Conservation (phyloP, 306 rosid species). For the Alnus glutinosa region DNA sequence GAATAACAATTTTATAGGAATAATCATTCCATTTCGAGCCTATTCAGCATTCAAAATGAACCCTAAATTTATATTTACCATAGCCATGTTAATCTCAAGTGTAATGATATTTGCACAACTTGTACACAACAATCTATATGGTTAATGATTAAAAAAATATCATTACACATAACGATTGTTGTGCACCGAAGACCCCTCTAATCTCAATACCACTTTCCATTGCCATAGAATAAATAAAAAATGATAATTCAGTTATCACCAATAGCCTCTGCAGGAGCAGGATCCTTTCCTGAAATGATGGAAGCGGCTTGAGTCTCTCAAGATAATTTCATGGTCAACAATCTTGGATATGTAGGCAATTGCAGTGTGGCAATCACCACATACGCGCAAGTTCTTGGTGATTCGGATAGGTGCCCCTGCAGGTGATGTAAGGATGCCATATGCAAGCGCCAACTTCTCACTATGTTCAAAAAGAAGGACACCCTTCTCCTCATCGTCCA, state of each 20-base stretch:
- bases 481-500: conserved; percentile 84
- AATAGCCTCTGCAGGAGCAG: conserved; percentile 78
- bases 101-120: too few species aligned
- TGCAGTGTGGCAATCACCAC: conserved; percentile 83
- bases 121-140: too few species aligned
- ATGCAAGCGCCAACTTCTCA: conserved; percentile 95
- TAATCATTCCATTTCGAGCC: too few species aligned
- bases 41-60: too few species aligned
- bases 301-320: conserved; percentile 86
- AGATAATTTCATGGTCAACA: conserved; percentile 69
- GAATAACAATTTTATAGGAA: too few species aligned
- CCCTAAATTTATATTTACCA: too few species aligned
- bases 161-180: too few species aligned
- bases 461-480: conserved; percentile 80
- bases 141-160: too few species aligned
- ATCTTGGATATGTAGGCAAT: conserved; percentile 73
- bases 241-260: conserved; percentile 44
- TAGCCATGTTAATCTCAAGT: too few species aligned
- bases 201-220: background rate
- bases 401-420: conserved; percentile 55
- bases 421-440: conserved; percentile 56
- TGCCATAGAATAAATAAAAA: conserved; percentile 2
- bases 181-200: too few species aligned
- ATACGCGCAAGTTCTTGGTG: conserved; percentile 72
- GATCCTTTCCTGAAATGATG: conserved; percentile 88